These are phyloP conservation scores for Nakazawaea anatomiae DNA, from an alignment of 805 yeast species.

Conservation along the genomic window DNA sequence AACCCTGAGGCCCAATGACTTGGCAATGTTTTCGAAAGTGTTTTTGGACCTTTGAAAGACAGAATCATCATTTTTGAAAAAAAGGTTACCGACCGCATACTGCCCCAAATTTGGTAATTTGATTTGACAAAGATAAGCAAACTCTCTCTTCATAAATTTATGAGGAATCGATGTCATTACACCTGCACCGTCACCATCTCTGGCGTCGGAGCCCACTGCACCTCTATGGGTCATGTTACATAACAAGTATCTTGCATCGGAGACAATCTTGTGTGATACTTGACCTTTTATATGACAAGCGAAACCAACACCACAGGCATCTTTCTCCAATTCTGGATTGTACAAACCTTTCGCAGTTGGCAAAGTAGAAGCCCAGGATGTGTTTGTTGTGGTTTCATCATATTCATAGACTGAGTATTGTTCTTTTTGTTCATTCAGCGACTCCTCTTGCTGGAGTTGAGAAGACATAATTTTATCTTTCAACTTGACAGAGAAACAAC, in stretches of 20 bases:
- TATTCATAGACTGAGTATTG: conserved; percentile 45
- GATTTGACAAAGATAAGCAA: conserved; percentile 60
- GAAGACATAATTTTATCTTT: not conserved
- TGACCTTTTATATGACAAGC: conserved; percentile 90
- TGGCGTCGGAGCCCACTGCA: conserved; percentile 92
- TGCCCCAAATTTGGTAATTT: conserved; percentile 75
- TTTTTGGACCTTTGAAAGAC: conserved; percentile 63
- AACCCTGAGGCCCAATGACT: conserved; percentile 68
- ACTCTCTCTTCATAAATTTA: conserved; percentile 79
- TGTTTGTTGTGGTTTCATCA: conserved; percentile 72
- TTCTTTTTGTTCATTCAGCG: conserved; percentile 6
- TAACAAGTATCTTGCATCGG: conserved; percentile 80
- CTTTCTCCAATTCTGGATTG: conserved; percentile 90
- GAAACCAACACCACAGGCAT: conserved; percentile 98
- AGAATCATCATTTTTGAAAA: conserved; percentile 82
- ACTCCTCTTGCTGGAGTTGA: conserved; percentile 3
- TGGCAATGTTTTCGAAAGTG: conserved; percentile 79
- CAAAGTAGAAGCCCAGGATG: conserved; percentile 86
- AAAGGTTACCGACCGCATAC: conserved; percentile 92
- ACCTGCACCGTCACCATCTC: conserved; percentile 99
- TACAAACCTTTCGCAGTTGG: conserved; percentile 87
- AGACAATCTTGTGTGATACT: conserved; percentile 84
- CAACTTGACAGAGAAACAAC: too few relatives aligned
- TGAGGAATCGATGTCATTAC: conserved; percentile 91
- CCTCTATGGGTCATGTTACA: conserved; percentile 99